Evolutionary conservation across 345 rosid species (phyloP).

Genomic region (Camelina sativa): DNA sequence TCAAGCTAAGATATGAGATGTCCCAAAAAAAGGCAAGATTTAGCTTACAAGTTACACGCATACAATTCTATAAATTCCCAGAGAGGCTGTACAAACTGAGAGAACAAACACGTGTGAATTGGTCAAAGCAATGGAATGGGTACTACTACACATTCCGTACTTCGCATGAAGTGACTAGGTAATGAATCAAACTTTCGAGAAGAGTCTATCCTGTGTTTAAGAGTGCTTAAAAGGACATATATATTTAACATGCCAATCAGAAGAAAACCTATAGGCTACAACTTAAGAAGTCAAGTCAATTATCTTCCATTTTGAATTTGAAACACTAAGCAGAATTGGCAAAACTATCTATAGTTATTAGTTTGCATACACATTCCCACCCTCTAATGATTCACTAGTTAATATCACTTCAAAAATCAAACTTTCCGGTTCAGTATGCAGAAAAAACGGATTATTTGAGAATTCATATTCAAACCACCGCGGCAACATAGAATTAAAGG

Average conservation of each 20-base stretch:
- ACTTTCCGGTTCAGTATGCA: slow-evolving; percentile 14
- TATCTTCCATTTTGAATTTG: slow-evolving; percentile 15
- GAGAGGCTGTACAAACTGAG: neutral
- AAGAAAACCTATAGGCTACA: slow-evolving; percentile 16
- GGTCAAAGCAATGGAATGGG: slow-evolving; percentile 7
- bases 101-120: neutral
- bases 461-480: neutral
- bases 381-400: slow-evolving; percentile 2
- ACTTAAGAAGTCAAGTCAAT: slow-evolving; percentile 3
- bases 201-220: neutral
- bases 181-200: neutral
- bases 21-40: neutral
- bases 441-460: neutral
- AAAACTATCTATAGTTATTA: neutral
- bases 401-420: neutral
- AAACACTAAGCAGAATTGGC: slow-evolving; percentile 11
- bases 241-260: neutral
- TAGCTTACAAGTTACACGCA: neutral
- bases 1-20: slow-evolving; percentile 2
- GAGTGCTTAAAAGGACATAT: slow-evolving; percentile 30
- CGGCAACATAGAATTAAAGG: neutral
- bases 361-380: slow-evolving; percentile 8
- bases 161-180: neutral
- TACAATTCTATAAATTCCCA: neutral
- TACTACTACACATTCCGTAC: neutral